phyloP scores from a whole-genome alignment of 164 flowering plant species.

The Umbilicus rupestris region DNA sequence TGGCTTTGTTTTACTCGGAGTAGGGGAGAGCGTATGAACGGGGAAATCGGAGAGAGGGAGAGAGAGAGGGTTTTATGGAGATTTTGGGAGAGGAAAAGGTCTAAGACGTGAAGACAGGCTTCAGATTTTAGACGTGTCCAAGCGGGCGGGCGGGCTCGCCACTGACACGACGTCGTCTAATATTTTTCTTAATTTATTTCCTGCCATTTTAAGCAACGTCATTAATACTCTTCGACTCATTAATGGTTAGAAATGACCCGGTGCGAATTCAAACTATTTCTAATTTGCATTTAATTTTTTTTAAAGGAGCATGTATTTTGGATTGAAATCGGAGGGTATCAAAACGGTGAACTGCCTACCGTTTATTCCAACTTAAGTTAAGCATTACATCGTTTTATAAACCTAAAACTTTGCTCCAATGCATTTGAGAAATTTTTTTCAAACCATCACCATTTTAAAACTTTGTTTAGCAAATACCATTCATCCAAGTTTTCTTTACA shows the following conservation, averaged over 20 bases:
- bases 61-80: constrained; percentile 8
- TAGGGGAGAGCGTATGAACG: neutral
- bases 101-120: constrained; percentile 6
- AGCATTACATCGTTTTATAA: no score
- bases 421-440: no score
- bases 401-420: no score
- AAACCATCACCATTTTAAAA: no score
- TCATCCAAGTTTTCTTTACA: no score
- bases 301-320: no score
- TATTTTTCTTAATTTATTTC: neutral
- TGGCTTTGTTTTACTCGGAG: neutral
- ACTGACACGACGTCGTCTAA: neutral
- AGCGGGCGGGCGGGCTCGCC: neutral
- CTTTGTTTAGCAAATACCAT: no score
- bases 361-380: no score
- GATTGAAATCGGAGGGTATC: no score
- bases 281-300: no score
- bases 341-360: no score
- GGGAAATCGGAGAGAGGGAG: constrained; percentile 3
- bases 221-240: neutral
- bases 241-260: neutral
- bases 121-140: neutral
- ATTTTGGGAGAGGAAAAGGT: constrained; percentile 1
- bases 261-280: neutral
- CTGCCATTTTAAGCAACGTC: neutral